Evolutionary conservation across 257 asterid species (phyloP), one percentile per base, ranked within the genome.

Genomic region (Phtheirospermum japonicum): DNA sequence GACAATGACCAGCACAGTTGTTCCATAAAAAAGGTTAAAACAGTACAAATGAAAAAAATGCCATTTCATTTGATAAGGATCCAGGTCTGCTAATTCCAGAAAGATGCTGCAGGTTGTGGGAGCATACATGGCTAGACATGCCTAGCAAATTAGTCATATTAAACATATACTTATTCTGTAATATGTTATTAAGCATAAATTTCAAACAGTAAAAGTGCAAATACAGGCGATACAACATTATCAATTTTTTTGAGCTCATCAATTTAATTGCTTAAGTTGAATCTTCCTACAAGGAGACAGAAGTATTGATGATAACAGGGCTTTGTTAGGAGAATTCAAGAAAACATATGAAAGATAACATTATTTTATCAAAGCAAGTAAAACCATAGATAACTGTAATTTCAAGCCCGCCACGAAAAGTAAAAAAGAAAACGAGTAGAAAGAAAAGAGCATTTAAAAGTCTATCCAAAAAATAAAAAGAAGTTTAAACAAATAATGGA

Each of bases 61-160:
- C n/a, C 12, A 14, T 20, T 40, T 14, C 52, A 55, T 37, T 43
- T 48, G 26, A 49, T 32, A 66, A 26, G 39, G 69, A 52, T 62
- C 49, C 39, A 55, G 52, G 67, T 56, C 31, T 13, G 20, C 19
- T 37, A 19, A 49, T 56, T 51, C 62, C 34, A 23, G 28, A 75
- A n/a, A 67, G 58, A 34, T 55, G 52, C 40, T 48, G 70, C 31
- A 48, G 14, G 55, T 12, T 28, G 63, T 23, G 57, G 63, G 30
- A 54, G 36, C 34, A 42, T 45, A 40, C 14, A 58, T 64, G 34
- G 49, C 52, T 18, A 28, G 18, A 65, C 64, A 74, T 26, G 65
- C 55, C 67, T 36, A 33, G 72, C 61, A 55, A 63, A 53, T 59
- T 26, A 58, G 42, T 20, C 49, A 33, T 8, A 64, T 16, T 19